phyloP scores from a whole-genome alignment of 169 alveolate genomes.

The Eimeria maxima region DNA sequence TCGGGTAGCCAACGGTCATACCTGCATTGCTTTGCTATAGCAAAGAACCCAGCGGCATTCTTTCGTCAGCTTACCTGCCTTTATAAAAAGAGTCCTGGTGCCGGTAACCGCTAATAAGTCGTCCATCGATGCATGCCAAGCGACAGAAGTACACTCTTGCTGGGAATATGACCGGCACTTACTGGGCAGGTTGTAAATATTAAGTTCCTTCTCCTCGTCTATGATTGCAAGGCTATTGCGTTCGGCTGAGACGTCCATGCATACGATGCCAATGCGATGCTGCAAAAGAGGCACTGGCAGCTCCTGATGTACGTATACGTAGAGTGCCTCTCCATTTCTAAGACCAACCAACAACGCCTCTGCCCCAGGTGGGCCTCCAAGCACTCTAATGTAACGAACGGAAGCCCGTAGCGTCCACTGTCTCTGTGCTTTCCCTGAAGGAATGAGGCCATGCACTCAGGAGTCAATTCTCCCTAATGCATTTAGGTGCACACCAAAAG shows the following conservation, averaged over 20 bases:
- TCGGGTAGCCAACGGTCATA: neutral
- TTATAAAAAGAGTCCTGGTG: conserved; percentile 88
- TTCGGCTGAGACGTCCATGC: conserved; percentile 87
- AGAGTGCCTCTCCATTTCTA: conserved; percentile 93
- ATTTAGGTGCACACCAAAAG: neutral
- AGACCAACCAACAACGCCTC: conserved; percentile 96
- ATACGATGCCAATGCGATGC: conserved; percentile 90
- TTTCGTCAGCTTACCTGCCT: conserved; percentile 38
- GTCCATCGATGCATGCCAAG: conserved; percentile 95
- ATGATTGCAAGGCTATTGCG: conserved; percentile 92
- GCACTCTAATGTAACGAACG: conserved; percentile 91
- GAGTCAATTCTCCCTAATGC: neutral
- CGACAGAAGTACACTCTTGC: conserved; percentile 93
- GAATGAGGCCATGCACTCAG: neutral
- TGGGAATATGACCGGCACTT: conserved; percentile 91
- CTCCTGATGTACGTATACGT: conserved; percentile 94
- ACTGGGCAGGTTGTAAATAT: conserved; percentile 91
- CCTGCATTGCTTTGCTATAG: neutral
- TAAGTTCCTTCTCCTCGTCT: conserved; percentile 93
- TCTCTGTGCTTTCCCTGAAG: conserved; percentile 91
- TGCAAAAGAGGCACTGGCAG: conserved; percentile 94
- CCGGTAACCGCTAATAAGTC: conserved; percentile 95
- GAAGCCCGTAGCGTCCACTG: conserved; percentile 95
- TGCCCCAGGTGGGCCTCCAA: conserved; percentile 95
- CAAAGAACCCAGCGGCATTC: neutral